Evolutionary conservation across 306 rosid genomes (phyloP).

Genomic region (Malus asiatica): DNA sequence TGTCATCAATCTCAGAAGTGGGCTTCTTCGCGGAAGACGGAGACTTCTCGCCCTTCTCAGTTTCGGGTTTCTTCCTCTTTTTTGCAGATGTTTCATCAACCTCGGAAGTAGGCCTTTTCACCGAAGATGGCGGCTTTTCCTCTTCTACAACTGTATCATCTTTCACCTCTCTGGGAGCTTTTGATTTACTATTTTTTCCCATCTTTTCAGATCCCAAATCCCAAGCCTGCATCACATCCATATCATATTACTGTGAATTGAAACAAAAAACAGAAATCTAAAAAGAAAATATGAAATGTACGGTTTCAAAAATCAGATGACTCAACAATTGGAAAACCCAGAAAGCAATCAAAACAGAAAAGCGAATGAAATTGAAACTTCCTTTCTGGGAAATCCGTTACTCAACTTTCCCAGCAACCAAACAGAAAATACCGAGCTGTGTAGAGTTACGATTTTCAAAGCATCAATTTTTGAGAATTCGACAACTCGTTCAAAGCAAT

Average conservation of each 20-base stretch:
- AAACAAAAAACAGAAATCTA: background rate
- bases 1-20: constrained; percentile 59
- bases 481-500: background rate
- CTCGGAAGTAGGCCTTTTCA: constrained; percentile 28
- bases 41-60: background rate
- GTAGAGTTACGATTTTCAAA: background rate
- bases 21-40: constrained; percentile 13
- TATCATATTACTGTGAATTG: background rate
- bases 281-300: too few relatives aligned
- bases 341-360: background rate
- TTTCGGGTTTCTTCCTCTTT: constrained; percentile 51
- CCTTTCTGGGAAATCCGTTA: background rate
- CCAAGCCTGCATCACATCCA: constrained; percentile 3
- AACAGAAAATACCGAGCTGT: background rate
- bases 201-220: background rate
- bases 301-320: background rate
- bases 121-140: constrained; percentile 23
- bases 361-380: background rate
- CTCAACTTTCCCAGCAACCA: too few relatives aligned
- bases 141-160: constrained; percentile 18
- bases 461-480: too few relatives aligned
- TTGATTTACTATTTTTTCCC: constrained; percentile 7
- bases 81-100: constrained; percentile 63
- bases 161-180: constrained; percentile 5
- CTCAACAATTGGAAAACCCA: background rate